Percentiles rank a stretch among this genome's conserved stretches.
Conservation (phyloP, 768 basidiomycete genomes). For the Piloderma croceum region DNA sequence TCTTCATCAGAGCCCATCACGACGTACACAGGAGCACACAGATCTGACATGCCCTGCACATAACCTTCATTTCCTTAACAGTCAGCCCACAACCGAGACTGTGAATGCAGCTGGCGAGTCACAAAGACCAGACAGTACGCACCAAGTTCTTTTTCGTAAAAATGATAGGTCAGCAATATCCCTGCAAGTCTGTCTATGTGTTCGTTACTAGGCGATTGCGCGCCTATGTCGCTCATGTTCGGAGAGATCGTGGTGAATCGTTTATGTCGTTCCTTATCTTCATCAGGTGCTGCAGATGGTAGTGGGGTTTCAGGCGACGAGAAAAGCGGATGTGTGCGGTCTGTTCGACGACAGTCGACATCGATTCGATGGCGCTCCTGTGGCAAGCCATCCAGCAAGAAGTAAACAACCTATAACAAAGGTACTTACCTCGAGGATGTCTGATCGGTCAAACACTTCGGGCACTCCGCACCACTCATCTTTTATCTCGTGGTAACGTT, state of each 20-base stretch:
- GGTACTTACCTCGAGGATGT: conserved; percentile 69
- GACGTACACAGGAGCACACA: conserved; percentile 90
- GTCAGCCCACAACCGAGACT: conserved; percentile 11
- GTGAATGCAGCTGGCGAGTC: not conserved
- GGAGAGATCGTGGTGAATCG: conserved; percentile 74
- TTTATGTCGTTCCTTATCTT: conserved; percentile 51
- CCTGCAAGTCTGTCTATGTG: conserved; percentile 85
- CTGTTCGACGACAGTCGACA: conserved; percentile 95
- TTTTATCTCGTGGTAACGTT: conserved; percentile 66
- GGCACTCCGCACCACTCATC: conserved; percentile 78
- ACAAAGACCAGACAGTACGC: conserved; percentile 23
- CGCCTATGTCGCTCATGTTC: conserved; percentile 65
- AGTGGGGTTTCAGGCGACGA: conserved; percentile 37
- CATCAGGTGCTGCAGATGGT: conserved; percentile 29
- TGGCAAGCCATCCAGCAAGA: conserved; percentile 4
- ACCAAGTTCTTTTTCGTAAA: conserved; percentile 86
- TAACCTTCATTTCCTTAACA: conserved; percentile 53
- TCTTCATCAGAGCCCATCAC: conserved; percentile 87
- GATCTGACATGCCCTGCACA: conserved; percentile 98
- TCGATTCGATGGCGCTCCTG: conserved; percentile 91
- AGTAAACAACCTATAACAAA: conserved; percentile 11
- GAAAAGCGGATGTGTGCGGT: conserved; percentile 89
- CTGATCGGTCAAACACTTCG: conserved; percentile 74
- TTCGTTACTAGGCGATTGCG: conserved; percentile 84
- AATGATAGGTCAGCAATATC: conserved; percentile 87